These are phyloP conservation scores for Mycena leptocephala DNA, from an alignment of 768 basidiomycete genomes.

Conservation along the genomic window DNA sequence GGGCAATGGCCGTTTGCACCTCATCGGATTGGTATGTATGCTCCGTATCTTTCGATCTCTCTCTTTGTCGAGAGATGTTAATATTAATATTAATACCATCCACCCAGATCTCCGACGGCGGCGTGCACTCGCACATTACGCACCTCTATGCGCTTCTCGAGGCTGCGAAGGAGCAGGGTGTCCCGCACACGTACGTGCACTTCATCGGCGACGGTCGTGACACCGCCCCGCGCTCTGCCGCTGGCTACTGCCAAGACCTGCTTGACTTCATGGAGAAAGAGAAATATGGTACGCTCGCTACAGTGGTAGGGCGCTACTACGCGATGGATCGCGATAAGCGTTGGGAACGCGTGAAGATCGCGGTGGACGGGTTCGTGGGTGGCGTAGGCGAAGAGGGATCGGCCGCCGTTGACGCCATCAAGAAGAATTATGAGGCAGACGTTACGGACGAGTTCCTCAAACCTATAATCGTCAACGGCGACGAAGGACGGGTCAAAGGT, in stretches of 20 bases:
- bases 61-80: too few species aligned
- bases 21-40: constrained; percentile 84
- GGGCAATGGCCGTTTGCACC: constrained; percentile 87
- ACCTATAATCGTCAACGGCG: too few species aligned
- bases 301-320: constrained; percentile 93
- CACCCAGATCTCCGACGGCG: constrained; percentile 89
- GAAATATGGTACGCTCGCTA: constrained; percentile 86
- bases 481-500: too few species aligned
- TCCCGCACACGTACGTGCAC: constrained; percentile 92
- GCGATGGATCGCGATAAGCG: constrained; percentile 79
- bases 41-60: background rate
- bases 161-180: constrained; percentile 88
- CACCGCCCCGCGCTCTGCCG: constrained; percentile 89
- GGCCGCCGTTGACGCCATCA: too few species aligned
- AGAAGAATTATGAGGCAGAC: too few species aligned
- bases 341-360: background rate
- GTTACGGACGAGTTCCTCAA: too few species aligned
- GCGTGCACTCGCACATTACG: constrained; percentile 94
- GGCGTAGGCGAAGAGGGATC: constrained; percentile 65
- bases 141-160: constrained; percentile 94
- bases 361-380: constrained; percentile 78
- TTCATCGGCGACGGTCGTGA: constrained; percentile 98
- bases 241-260: constrained; percentile 84
- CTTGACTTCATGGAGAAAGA: constrained; percentile 85
- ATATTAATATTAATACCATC: too few species aligned